Evolutionary conservation across 176 grass and related monocot genomes (phyloP), one percentile per base, ranked within the genome.

Genomic region (Aegilops umbellulata): DNA sequence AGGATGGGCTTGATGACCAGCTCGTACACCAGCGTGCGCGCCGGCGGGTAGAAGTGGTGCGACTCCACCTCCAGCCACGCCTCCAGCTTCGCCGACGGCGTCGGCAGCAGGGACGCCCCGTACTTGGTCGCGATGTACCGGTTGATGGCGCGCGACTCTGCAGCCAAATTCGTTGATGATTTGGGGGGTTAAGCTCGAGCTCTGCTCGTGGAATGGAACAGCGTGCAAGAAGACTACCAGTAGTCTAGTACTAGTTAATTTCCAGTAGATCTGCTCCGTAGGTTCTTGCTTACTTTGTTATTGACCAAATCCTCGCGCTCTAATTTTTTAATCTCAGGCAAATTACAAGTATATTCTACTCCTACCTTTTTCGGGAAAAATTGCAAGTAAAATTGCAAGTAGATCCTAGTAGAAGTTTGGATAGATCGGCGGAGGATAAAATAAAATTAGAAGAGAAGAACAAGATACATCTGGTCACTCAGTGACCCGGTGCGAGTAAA

Each of bases 81-180:
- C 82, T 93, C 92, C 20, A 96, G 66, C 85, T 85, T 42, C 10
- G 80, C 97, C 53, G 82, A 89, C 32, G 78, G 26, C 1, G 34
- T 19, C 1, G 88, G 78, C 3, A 94, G 17, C 3, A 99, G 90
- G 6, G 90, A 80, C 0, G 80, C 90, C 1, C 74, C 86, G 90
- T 88, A 99, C 88, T 91, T 96, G 69, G 27, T 90, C n/a, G 92
- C 87, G 76, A 99, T 65, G 85, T 99, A 85, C 7, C 87, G 66
- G 85, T 77, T 95, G 65, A 98, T 98, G 9, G 93, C 96, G 0
- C 96, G 93, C 19, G 93, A 98, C 74, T 97, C 95, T 98, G 82
- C 27, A 19, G 0, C 13, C 79, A 10, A 17, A 38, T 53, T 53
- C 49, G n/a, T n/a, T n/a, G n/a, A n/a, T n/a, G n/a, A 14, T 16